Base-by-base conservation (phyloP, 2,329 filamentous ascomycete species). In the Blumeriella jaapii region DNA sequence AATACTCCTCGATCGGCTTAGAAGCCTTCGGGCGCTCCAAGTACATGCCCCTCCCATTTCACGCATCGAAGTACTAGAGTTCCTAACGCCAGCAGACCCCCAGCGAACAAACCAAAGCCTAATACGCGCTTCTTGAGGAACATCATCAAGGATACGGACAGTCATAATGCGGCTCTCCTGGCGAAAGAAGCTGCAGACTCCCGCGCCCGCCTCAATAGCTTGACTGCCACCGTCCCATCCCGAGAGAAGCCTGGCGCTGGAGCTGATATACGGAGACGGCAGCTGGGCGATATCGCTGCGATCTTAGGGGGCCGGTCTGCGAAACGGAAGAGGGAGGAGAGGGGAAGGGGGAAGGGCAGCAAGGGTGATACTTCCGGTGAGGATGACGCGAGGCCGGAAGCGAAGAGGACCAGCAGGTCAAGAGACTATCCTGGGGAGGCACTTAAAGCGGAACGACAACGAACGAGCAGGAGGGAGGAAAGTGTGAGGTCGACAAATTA, bases 61-160 rank as follows among this genome's bases (percentile, higher is more conserved):
- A n/a, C 10, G 9, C 8, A 6, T n/a, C 7, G 8, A 27, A 34
- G 13, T 19, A 23, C 11, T 30, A 19, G n/a, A n/a, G n/a, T 20
- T 18, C 15, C 39, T 49, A 32, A 48, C 29, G 29, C 11, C 28
- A 16, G 12, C 18, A 56, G 53, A 39, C 52, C 50, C 35, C 72
- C 77, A 38, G 60, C 70, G 29, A 71, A 71, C 47, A 73, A 78
- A 44, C 84, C 83, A 1, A 95, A 89, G 55, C 87, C 89, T 3
- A 96, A 98, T 52, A 95, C 83, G 0, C 73, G 82, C 20, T 96
- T 96, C 55, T 63, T 98, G 26, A 78, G 78, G 39, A 81, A 91
- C 51, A 82, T 96, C 38, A 84, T 98, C 42, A 81, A 79, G 44
- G 82, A 91, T 47, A 93, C 85, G 6, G 82, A 93, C 50, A 80